These are phyloP conservation scores for Platanthera guangdongensis DNA, from an alignment of 106 monocot genomes.

Conservation along the genomic window DNA sequence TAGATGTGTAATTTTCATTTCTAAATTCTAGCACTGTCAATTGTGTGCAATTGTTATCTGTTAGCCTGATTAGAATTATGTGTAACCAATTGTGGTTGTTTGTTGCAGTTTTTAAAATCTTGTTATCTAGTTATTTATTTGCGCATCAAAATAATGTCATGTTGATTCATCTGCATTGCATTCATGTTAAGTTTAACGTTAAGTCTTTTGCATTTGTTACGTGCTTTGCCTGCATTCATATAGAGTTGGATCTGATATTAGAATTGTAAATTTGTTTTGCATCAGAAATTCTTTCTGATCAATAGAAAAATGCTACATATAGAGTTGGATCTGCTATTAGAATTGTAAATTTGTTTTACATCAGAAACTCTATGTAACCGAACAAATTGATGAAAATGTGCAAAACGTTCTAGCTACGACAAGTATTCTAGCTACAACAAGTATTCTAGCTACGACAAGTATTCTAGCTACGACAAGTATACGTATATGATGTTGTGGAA, in stretches of 20 bases:
- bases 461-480: background rate
- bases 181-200: background rate
- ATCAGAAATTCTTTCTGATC: background rate
- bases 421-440: no score
- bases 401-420: background rate
- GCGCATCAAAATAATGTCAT: background rate
- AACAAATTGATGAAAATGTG: background rate
- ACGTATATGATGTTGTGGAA: background rate
- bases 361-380: background rate
- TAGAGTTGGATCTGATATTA: no score
- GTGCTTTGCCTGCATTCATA: background rate
- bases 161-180: background rate
- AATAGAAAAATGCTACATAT: background rate
- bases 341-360: no score
- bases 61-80: no score
- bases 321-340: no score
- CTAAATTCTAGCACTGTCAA: no score
- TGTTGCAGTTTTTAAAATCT: background rate
- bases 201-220: background rate
- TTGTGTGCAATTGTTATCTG: no score
- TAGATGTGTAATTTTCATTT: no score
- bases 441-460: no score
- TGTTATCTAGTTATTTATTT: background rate
- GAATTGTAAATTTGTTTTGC: no score
- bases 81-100: no score